These are phyloP conservation scores for Microascus cirrosus DNA, from an alignment of 2,329 filamentous ascomycete genomes.

Conservation along the genomic window DNA sequence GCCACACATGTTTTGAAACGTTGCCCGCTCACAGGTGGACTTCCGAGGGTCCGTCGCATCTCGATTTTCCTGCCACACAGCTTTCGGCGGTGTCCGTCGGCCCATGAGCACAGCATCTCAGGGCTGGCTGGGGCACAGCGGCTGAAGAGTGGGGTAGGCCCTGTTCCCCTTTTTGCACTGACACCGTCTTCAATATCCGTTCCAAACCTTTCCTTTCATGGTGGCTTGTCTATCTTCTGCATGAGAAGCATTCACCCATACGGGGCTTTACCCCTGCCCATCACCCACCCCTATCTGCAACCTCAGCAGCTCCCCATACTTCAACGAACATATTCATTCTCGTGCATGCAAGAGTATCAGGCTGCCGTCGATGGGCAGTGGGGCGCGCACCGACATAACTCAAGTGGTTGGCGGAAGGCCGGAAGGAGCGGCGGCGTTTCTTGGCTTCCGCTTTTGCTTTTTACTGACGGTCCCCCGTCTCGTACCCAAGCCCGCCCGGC, in stretches of 20 bases:
- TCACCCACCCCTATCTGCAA: background rate
- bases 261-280: background rate
- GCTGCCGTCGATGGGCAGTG: background rate
- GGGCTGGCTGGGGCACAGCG: background rate
- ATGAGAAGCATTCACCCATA: background rate
- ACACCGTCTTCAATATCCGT: background rate
- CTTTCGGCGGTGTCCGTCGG: background rate
- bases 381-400: no score
- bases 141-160: background rate
- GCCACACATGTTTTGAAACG: background rate
- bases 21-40: background rate
- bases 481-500: background rate
- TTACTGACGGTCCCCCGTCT: background rate
- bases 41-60: background rate
- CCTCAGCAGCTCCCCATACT: background rate
- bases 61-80: background rate
- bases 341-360: background rate
- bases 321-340: background rate
- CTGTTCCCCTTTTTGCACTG: background rate
- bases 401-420: no score
- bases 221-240: background rate
- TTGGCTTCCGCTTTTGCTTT: background rate
- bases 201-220: background rate
- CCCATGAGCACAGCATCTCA: background rate
- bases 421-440: background rate